Evolutionary conservation across 768 basidiomycete species (phyloP).

Genomic region (Kondoa malvinella): DNA sequence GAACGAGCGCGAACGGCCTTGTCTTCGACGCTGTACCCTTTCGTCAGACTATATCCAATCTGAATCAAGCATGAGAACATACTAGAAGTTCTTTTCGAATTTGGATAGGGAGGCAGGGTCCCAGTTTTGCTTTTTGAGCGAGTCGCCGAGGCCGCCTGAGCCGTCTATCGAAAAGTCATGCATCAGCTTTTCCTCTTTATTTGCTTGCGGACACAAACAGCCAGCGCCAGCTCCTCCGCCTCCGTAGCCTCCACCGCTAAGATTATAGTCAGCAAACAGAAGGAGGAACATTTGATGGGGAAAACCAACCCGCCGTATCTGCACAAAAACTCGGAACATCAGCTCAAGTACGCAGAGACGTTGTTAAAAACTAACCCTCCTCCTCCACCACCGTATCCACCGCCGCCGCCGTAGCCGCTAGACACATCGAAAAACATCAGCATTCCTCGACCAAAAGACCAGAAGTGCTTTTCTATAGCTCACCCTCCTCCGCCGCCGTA

Average conservation of each 20-base stretch:
- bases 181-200: too few species aligned
- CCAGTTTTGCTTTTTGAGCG: constrained; percentile 78
- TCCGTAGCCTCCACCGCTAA: constrained; percentile 29
- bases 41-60: background rate
- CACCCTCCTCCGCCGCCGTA: constrained; percentile 18
- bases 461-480: background rate
- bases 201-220: background rate
- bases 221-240: constrained; percentile 33
- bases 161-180: constrained; percentile 16
- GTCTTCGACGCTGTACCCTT: constrained; percentile 47
- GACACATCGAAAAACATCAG: too few species aligned
- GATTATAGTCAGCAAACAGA: too few species aligned
- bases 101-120: constrained; percentile 48
- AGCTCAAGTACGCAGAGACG: constrained; percentile 30
- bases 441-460: too few species aligned
- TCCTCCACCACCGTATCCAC: constrained; percentile 13
- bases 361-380: constrained; percentile 28
- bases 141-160: constrained; percentile 48
- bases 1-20: constrained; percentile 57
- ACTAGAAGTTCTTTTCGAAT: constrained; percentile 96
- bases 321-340: constrained; percentile 35
- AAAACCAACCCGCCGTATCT: too few species aligned
- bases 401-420: background rate
- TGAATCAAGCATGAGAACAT: background rate
- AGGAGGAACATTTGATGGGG: too few species aligned